Base-by-base conservation (phyloP, 306 rosid species). In the Castanea mollissima region DNA sequence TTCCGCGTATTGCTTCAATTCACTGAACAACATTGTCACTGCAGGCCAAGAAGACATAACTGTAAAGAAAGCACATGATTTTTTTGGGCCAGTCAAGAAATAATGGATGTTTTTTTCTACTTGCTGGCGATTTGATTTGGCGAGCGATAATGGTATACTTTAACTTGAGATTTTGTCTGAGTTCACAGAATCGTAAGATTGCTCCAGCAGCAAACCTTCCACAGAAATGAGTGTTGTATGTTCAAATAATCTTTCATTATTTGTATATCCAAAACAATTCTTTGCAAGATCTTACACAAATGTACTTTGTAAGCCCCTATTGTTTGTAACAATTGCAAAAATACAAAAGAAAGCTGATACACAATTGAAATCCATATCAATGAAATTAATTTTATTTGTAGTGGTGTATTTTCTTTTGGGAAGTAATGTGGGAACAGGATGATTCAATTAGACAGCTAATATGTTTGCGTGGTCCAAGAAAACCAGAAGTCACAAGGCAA, bases 41-140 rank as follows among this genome's bases (percentile, higher is more conserved):
- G 85, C 93, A 92, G 99, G 94, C 97, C 79, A 93, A 86, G 83
- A 91, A 90, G 82, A 20, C 90, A 51, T 95, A 84, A 81, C 87
- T 56, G n/a, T 70, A 78, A 78, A 71, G 46, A 55, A 31, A 67
- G 29, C 65, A 67, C 32, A 27, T 59, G 54, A 71, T 71, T 52
- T 52, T 73, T 75, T 77, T 70, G 1, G 59, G 60, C 79, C 75
- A 81, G 59, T 74, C 76, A 25, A 76, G 76, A 74, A 84, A 54
- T 78, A 20, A 59, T 73, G 73, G 70, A 74, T 81, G 51, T 70
- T 78, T 57, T 79, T 65, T 49, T 20, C 67, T 56, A 13, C 76
- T 75, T 44, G 69, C 25, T 81, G 60, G 20, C 6, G 55, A 57
- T 59, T 49, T 76, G 65, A 25, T 59, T 57, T 73, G 71, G 44